Conservation (phyloP, 2,329 filamentous ascomycete species). For the Aspergillus cejpii region DNA sequence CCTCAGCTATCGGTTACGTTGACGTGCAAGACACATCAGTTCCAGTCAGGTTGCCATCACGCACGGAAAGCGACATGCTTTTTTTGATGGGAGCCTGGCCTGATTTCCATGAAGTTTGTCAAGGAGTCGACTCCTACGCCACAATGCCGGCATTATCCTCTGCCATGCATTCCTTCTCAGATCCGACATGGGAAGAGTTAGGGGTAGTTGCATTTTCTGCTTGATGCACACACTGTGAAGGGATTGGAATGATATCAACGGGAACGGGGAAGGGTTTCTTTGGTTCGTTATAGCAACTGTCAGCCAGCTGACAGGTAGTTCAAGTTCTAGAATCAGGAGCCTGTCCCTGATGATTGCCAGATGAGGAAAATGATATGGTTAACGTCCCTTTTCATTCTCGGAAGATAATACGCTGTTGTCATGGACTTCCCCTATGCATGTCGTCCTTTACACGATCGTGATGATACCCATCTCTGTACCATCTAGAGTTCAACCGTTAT, state of each 20-base stretch:
- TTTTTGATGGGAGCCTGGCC: not conserved
- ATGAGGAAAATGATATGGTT: not conserved
- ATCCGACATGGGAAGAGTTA: not conserved
- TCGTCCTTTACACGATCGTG: conserved; percentile 5
- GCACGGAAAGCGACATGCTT: not conserved
- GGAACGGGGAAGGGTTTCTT: not conserved
- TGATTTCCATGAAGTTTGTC: not conserved
- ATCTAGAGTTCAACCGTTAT: conserved; percentile 2
- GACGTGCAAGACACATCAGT: not conserved
- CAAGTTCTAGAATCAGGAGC: not conserved
- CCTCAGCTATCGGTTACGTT: not conserved
- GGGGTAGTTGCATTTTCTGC: not conserved
- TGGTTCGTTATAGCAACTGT: too few relatives aligned
- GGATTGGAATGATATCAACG: not conserved
- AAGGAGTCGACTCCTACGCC: not conserved
- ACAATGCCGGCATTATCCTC: not conserved
- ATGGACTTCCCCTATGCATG: conserved; percentile 10
- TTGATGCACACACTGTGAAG: not conserved
- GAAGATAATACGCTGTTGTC: conserved; percentile 16
- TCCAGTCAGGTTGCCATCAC: not conserved
- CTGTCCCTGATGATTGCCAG: conserved; percentile 1
- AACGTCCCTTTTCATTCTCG: not conserved
- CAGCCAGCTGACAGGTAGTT: too few relatives aligned
- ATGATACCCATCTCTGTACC: not conserved
- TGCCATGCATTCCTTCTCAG: not conserved